A percentile compares a stretch with the other conserved stretches of the same genome.
phyloP scores from a whole-genome alignment of 176 grass and related monocot genomes.

The Tuctoria greenei region DNA sequence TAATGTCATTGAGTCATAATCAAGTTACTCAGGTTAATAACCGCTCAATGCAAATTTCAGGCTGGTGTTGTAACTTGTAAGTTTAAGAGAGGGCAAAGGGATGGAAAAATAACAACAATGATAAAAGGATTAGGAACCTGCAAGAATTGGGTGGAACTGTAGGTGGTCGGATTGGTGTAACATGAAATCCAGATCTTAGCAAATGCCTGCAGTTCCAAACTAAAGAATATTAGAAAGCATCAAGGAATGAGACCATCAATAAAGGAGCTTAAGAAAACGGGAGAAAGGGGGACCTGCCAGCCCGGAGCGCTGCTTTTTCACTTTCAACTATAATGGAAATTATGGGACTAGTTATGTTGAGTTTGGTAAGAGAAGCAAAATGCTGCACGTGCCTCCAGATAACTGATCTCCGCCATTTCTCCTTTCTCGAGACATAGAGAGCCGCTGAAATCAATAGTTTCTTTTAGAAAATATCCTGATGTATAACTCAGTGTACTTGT shows the following conservation, averaged over 20 bases:
- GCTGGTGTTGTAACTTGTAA: not conserved
- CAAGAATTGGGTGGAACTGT: slow-evolving; percentile 88
- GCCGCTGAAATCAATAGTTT: slow-evolving; percentile 56
- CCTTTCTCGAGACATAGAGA: slow-evolving; percentile 68
- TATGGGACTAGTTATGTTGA: slow-evolving; percentile 76
- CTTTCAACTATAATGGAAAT: slow-evolving; percentile 89
- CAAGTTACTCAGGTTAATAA: not conserved
- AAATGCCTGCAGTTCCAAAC: slow-evolving; percentile 56
- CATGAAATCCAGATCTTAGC: slow-evolving; percentile 90
- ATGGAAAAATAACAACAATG: not conserved
- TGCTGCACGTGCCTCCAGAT: slow-evolving; percentile 78
- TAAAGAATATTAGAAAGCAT: slow-evolving; percentile 12
- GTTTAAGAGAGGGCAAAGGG: not conserved
- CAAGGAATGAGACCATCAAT: not conserved
- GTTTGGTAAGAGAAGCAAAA: slow-evolving; percentile 63
- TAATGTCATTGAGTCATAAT: not conserved
- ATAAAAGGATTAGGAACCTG: slow-evolving; percentile 39
- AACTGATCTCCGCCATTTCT: slow-evolving; percentile 73
- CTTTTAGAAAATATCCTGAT: slow-evolving; percentile 12
- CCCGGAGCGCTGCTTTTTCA: slow-evolving; percentile 69
- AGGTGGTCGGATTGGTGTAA: slow-evolving; percentile 86
- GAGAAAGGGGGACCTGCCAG: slow-evolving; percentile 65
- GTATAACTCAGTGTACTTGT: not conserved
- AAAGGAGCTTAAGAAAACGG: not conserved
- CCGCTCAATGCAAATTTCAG: not conserved